Evolutionary conservation across 1,284 basidiomycete genomes (phyloP).

Genomic region (Tremellales sp.): DNA sequence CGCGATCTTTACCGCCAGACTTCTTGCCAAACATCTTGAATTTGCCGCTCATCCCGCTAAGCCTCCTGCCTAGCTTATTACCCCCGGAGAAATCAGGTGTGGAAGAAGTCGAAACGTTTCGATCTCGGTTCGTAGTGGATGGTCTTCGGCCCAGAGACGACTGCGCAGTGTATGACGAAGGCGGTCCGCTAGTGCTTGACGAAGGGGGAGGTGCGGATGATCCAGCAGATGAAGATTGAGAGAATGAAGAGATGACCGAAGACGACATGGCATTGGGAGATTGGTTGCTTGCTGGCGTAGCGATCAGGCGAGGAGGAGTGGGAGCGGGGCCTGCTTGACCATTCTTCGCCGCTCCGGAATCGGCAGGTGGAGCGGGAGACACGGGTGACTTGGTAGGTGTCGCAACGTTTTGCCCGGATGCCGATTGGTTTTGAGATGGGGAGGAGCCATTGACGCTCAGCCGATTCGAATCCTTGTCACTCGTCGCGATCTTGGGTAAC

Average conservation of each 20-base stretch:
- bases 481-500: too few relatives aligned
- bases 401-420: too few relatives aligned
- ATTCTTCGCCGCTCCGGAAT: background rate
- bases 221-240: background rate
- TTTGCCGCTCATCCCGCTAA: constrained; percentile 35
- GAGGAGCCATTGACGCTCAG: too few relatives aligned
- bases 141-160: constrained; percentile 10
- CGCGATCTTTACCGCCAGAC: constrained; percentile 28
- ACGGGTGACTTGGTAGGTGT: too few relatives aligned
- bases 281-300: background rate
- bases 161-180: constrained; percentile 4
- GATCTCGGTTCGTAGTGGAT: constrained; percentile 11
- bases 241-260: constrained; percentile 12
- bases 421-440: too few relatives aligned
- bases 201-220: constrained; percentile 1
- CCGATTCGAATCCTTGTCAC: too few relatives aligned
- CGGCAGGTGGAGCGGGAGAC: too few relatives aligned
- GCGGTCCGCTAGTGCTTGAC: constrained; percentile 4
- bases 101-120: constrained; percentile 14
- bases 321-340: background rate
- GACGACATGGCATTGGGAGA: constrained; percentile 15
- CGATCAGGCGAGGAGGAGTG: background rate
- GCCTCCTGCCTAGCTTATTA: constrained; percentile 22
- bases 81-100: constrained; percentile 18
- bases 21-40: constrained; percentile 44